phyloP scores from a whole-genome alignment of 2,329 filamentous ascomycete genomes.

The Arthrobotrys conoides region DNA sequence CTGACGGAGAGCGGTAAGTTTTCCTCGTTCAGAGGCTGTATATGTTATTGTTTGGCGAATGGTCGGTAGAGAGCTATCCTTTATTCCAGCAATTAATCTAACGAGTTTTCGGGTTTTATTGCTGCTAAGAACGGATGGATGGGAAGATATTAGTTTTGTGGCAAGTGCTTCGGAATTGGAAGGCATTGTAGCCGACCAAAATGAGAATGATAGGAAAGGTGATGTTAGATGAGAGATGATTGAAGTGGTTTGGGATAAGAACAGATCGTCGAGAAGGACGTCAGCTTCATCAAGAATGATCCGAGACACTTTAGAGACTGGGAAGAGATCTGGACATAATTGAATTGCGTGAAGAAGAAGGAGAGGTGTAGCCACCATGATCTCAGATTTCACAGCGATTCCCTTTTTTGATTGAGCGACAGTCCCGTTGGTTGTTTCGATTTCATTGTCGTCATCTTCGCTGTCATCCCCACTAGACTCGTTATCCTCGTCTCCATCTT shows the following conservation, averaged over 20 bases:
- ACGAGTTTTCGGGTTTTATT: slow-evolving; percentile 73
- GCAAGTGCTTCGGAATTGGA: slow-evolving; percentile 89
- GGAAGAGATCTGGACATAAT: slow-evolving; percentile 66
- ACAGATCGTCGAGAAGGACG: slow-evolving; percentile 90
- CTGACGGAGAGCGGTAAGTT: slow-evolving; percentile 90
- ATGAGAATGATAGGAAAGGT: slow-evolving; percentile 78
- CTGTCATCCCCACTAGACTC: slow-evolving; percentile 66
- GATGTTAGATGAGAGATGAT: slow-evolving; percentile 72
- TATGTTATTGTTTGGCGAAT: slow-evolving; percentile 91
- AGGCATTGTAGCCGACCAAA: slow-evolving; percentile 98
- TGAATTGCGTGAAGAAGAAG: slow-evolving; percentile 81
- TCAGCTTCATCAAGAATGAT: slow-evolving; percentile 94
- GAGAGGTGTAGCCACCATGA: slow-evolving; percentile 84
- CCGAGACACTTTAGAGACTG: slow-evolving; percentile 78
- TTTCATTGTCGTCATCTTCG: slow-evolving; percentile 66
- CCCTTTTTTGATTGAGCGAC: slow-evolving; percentile 44
- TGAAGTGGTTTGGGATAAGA: slow-evolving; percentile 86
- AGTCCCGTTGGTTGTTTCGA: slow-evolving; percentile 55
- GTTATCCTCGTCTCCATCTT: slow-evolving; percentile 65
- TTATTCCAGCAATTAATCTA: slow-evolving; percentile 92
- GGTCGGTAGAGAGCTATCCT: slow-evolving; percentile 94
- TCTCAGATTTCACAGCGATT: slow-evolving; percentile 78
- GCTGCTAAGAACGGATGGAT: slow-evolving; percentile 41
- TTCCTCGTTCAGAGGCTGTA: slow-evolving; percentile 91
- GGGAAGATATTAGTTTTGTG: slow-evolving; percentile 70